Conservation (phyloP, 2,329 filamentous ascomycete genomes). For the Leptographium galeiforme region DNA sequence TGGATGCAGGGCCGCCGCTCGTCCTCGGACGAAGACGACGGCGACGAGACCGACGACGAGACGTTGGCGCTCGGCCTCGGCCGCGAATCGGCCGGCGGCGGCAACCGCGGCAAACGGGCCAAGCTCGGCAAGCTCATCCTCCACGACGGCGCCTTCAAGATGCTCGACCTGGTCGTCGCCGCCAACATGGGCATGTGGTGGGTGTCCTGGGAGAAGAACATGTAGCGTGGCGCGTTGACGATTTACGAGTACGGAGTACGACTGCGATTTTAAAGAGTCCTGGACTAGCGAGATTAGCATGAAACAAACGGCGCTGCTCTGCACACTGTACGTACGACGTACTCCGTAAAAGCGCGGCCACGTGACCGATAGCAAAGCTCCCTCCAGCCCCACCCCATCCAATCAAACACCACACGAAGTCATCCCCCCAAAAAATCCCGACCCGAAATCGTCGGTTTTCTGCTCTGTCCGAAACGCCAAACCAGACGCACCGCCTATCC, state of each 20-base stretch:
- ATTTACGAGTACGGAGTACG: neutral
- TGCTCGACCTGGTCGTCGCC: conserved; percentile 85
- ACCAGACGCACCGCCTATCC: neutral
- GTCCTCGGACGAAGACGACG: conserved; percentile 12
- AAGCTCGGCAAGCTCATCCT: conserved; percentile 92
- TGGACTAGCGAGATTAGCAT: no score
- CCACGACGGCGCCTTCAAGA: conserved; percentile 80
- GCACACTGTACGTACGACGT: no score
- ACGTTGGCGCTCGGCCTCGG: conserved; percentile 50
- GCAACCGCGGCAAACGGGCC: conserved; percentile 69
- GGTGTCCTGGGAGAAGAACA: conserved; percentile 60
- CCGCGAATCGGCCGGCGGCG: conserved; percentile 73
- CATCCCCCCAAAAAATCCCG: conserved; percentile 10
- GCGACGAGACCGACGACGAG: conserved; percentile 20
- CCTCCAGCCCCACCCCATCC: conserved; percentile 1
- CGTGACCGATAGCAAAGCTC: no score
- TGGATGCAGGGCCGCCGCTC: conserved; percentile 20
- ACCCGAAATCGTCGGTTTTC: conserved; percentile 1
- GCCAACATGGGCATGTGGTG: conserved; percentile 92
- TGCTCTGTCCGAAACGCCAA: neutral
- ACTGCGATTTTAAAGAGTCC: no score
- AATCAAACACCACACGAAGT: conserved; percentile 12
- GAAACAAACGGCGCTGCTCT: no score
- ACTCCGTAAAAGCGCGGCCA: no score
- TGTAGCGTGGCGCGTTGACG: neutral